phyloP scores from a whole-genome alignment of 2,329 filamentous ascomycete genomes.

The Beauveria varroae region DNA sequence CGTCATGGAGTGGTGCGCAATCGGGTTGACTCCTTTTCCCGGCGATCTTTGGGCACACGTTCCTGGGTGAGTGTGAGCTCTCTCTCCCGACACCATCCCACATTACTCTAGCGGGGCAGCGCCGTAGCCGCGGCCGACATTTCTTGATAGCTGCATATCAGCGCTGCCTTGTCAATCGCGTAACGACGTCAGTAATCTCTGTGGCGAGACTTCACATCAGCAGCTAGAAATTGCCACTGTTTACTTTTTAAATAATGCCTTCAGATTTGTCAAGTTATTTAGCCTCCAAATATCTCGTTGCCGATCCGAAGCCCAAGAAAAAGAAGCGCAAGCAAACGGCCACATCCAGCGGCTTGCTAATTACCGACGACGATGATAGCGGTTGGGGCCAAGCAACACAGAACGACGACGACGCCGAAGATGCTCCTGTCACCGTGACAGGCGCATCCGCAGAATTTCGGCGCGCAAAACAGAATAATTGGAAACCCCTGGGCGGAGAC shows the following conservation, averaged over 20 bases:
- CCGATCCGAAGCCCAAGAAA: constrained; percentile 49
- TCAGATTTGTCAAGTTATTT: constrained; percentile 73
- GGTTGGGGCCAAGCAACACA: constrained; percentile 36
- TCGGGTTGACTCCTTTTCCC: neutral
- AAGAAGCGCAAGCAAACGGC: constrained; percentile 56
- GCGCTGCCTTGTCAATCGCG: neutral
- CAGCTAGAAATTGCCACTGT: neutral
- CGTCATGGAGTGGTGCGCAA: constrained; percentile 2
- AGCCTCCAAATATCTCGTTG: constrained; percentile 77
- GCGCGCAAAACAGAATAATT: constrained; percentile 68
- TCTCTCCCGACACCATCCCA: constrained; percentile 3
- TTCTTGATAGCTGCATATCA: constrained; percentile 10
- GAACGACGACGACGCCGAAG: constrained; percentile 51
- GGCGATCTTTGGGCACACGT: constrained; percentile 2
- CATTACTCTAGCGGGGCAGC: constrained; percentile 13
- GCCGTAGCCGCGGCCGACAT: neutral
- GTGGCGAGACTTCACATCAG: neutral
- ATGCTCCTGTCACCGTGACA: constrained; percentile 40
- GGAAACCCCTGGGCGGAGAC: constrained; percentile 61
- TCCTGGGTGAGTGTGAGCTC: neutral
- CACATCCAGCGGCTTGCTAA: constrained; percentile 46
- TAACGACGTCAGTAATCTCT: neutral
- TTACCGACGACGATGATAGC: constrained; percentile 56
- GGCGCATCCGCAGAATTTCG: constrained; percentile 57
- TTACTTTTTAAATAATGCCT: constrained; percentile 33